phyloP scores from a whole-genome alignment of 345 rosid species.

The Euphorbia pulcherrima region DNA sequence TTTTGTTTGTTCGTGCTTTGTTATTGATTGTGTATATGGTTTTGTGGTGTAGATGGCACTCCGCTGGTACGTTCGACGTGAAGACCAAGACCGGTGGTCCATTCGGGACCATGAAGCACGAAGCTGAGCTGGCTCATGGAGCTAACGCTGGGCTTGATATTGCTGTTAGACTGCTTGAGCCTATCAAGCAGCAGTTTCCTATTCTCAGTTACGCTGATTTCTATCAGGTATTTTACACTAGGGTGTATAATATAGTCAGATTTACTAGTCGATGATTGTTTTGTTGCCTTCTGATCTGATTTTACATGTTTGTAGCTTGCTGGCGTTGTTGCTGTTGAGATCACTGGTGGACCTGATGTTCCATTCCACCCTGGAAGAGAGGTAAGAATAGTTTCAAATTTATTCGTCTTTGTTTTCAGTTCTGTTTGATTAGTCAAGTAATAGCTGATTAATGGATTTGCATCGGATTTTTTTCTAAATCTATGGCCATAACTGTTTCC shows the following conservation, averaged over 20 bases:
- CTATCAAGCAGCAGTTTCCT: constrained; percentile 80
- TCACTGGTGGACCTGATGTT: constrained; percentile 95
- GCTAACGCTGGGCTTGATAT: constrained; percentile 87
- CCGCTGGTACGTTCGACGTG: constrained; percentile 89
- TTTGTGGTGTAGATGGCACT: constrained; percentile 73
- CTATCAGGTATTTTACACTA: constrained; percentile 50
- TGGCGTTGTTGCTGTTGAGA: constrained; percentile 88
- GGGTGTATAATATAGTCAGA: not conserved
- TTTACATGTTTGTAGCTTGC: constrained; percentile 49
- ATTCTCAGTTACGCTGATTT: constrained; percentile 64
- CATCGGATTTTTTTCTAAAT: not conserved
- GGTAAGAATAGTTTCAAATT: constrained; percentile 39
- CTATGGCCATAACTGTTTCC: not conserved
- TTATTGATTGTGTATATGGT: not conserved
- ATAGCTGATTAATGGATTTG: not conserved
- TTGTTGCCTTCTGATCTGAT: not conserved
- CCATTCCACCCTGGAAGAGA: constrained; percentile 96
- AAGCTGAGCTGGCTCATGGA: constrained; percentile 65
- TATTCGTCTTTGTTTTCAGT: not conserved
- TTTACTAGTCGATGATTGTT: not conserved
- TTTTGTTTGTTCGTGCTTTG: not conserved
- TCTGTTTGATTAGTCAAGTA: not conserved
- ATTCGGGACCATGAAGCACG: constrained; percentile 73
- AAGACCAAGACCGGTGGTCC: constrained; percentile 87
- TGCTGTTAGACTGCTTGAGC: constrained; percentile 78